Percentiles rank a stretch among this genome's conserved stretches.
These are phyloP conservation scores for Glomus cerebriforme DNA, from an alignment of 192 early-diverging fungal species.

Conservation along the genomic window DNA sequence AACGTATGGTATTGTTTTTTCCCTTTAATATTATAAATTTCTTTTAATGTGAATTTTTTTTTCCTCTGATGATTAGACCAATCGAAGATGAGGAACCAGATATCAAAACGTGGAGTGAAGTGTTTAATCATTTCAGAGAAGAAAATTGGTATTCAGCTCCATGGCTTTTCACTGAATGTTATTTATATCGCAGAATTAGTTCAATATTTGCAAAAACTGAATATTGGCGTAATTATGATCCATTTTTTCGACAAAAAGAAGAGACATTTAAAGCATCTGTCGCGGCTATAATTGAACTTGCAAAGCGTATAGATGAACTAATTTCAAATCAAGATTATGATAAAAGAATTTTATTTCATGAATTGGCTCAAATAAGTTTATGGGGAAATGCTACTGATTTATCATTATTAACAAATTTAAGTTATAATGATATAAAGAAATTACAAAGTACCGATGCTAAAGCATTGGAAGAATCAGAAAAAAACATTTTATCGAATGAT, in stretches of 20 bases:
- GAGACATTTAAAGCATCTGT: constrained; percentile 69
- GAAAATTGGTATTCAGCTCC: constrained; percentile 75
- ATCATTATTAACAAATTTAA: constrained; percentile 74
- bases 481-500: constrained; percentile 76
- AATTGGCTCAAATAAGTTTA: constrained; percentile 72
- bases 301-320: constrained; percentile 48
- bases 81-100: constrained; percentile 56
- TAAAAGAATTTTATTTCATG: constrained; percentile 58
- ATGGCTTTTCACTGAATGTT: constrained; percentile 86
- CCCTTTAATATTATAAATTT: neutral
- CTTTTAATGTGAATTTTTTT: neutral
- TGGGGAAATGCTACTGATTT: constrained; percentile 93
- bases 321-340: constrained; percentile 34
- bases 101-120: constrained; percentile 64
- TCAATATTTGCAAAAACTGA: constrained; percentile 56
- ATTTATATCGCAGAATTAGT: constrained; percentile 75
- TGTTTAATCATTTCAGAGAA: constrained; percentile 55
- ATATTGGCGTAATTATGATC: constrained; percentile 73
- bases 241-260: constrained; percentile 70
- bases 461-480: constrained; percentile 49
- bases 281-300: constrained; percentile 66
- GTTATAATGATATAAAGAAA: constrained; percentile 65
- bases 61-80: constrained; percentile 37
- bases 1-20: constrained; percentile 35
- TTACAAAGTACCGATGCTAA: constrained; percentile 55